Base-by-base conservation (phyloP, 2,329 filamentous ascomycete species). In the Diaporthe humulicola region DNA sequence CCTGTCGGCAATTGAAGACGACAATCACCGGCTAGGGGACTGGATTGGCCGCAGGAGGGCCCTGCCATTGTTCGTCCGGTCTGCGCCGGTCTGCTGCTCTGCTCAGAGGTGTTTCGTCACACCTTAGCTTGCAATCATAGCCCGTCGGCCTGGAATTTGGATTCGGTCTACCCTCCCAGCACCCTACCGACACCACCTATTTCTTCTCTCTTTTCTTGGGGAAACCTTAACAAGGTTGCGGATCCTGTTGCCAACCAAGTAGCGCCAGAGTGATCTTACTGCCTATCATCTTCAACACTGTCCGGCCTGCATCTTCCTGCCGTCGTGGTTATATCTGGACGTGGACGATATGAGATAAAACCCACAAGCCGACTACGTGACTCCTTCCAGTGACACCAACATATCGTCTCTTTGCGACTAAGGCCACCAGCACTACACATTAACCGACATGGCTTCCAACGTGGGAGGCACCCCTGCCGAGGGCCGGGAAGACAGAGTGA, bases 401-500 rank as follows among this genome's bases (percentile, higher is more conserved):
- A 54, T 33, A 50, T 7, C 40, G 17, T 45, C 42, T 38, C 60
- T 48, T 15, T 30, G 48, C 8, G 25, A 40, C 28, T 25, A 40
- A 57, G 33, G 22, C 42, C 19, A 57, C 52, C 30, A 4, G 40
- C 67, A 6, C 64, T 48, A 17, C 38, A 19, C 25, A 33, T 54
- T 15, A 48, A 72, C 61, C 67, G 81, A 50, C 74, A 88, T 88
- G 87, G 87, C 86, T 75, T 86, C 86, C 17, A 80, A 83, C 58
- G 82, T 84, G 73, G 86, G 83, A 75, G 80, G 80, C 66, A 83
- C 83, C 78, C 81, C 83, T 52, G 83, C 80, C 70, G 80, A 78
- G 74, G 78, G 81, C 58, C 69, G 72, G 79, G 85, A 86, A 71
- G 84, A 82, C 79, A 85, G 86, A 78, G 88, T 86, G 82, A 88